Base-by-base conservation (phyloP, 768 basidiomycete species). In the Russula olivacea region DNA sequence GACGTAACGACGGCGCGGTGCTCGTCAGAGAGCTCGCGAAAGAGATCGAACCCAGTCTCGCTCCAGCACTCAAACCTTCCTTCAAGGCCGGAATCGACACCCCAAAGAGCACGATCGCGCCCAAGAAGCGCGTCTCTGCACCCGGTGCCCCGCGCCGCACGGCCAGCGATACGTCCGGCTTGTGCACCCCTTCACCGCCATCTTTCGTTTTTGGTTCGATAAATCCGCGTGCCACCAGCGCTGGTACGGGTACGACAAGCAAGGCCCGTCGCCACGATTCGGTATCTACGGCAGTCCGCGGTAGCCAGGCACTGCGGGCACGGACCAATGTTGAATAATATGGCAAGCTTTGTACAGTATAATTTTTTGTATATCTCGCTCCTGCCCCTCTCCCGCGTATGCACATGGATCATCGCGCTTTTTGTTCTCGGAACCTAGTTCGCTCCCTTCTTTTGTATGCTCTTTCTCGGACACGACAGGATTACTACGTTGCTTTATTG, bases 21-120 rank as follows among this genome's bases (percentile, higher is more conserved):
- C 81, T 99, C 32, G 93, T 97, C 19, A 80, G 91, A 61, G 91
- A 98, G 72, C 75, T 97, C 50, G 93, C 93, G 21, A 81, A 88
- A 68, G 91, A 93, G 74, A 91, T 93, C 62, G 77, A 91, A 25
- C 91, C 91, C 0, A 81, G 85, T 0, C 79, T 93, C 48, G 82
- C 82, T 41, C 89, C 91, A 2, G 90, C 81, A 7, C 73, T 91
- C 68, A 84, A 79, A 71, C 88, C 88, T 12, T 76, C 74, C 0
- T 68, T 69, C 34, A 77, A 76, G 70, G 71, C 67, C 41, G 63
- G 55, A 19, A 38, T 50, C 28, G 58, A 58, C 15, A 62, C 70
- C 30, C 68, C 69, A 23, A 76, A 74, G 66, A 74, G 65, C 52
- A 71, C 72, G 50, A 75, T 89, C 52, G 87, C 86, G 4, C 85